phyloP scores from a whole-genome alignment of 805 yeast species.

The Myxozyma sirexii region DNA sequence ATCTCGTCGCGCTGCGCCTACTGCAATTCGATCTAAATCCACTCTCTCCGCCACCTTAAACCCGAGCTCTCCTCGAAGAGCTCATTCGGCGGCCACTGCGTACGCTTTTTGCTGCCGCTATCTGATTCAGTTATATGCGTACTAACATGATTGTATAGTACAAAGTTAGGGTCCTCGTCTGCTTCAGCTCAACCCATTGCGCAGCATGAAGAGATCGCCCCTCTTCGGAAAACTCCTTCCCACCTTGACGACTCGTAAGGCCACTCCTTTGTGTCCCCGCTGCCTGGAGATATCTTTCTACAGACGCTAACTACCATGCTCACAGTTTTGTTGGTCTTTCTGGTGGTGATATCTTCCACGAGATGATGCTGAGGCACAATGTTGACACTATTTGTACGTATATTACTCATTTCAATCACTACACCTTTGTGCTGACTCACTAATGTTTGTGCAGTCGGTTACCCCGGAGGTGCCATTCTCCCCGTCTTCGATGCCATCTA shows the following conservation, averaged over 20 bases:
- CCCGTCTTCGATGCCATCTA: constrained; percentile 98
- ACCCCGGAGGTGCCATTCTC: constrained; percentile 98
- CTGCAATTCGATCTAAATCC: constrained; percentile 12
- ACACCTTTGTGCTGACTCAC: neutral
- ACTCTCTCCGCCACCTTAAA: constrained; percentile 4
- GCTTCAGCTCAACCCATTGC: neutral
- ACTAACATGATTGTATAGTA: neutral
- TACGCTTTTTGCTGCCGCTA: neutral
- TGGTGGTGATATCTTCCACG: constrained; percentile 99
- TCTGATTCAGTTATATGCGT: neutral
- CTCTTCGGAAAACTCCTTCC: constrained; percentile 18
- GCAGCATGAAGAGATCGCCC: constrained; percentile 2
- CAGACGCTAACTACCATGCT: neutral
- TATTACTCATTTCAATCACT: neutral
- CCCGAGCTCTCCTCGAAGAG: constrained; percentile 12
- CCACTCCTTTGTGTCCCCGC: neutral
- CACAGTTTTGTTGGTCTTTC: constrained; percentile 84
- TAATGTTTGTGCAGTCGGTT: constrained; percentile 57
- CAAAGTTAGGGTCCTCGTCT: neutral
- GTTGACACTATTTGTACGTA: constrained; percentile 77
- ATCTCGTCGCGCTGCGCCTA: constrained; percentile 5
- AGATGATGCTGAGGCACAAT: constrained; percentile 95
- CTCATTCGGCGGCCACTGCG: constrained; percentile 29
- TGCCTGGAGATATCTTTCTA: neutral
- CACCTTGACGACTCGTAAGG: constrained; percentile 32